phyloP scores from a whole-genome alignment of 805 yeast genomes.

The Citeromyces matritensis region DNA sequence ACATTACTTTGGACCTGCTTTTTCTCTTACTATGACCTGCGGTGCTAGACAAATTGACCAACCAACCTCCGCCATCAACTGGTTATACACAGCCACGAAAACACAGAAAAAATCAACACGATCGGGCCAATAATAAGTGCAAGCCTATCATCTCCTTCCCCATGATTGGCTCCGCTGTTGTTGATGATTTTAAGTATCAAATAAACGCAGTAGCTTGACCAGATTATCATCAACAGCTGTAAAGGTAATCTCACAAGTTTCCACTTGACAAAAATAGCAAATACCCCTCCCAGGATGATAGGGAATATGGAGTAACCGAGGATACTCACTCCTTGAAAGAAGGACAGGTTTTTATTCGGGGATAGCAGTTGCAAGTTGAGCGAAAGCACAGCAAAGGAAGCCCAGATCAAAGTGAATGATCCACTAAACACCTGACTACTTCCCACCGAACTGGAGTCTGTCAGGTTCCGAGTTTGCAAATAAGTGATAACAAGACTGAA shows the following conservation, averaged over 20 bases:
- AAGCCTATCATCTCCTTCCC: conserved; percentile 37
- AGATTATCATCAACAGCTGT: conserved; percentile 22
- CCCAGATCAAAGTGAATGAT: conserved; percentile 37
- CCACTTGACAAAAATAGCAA: conserved; percentile 26
- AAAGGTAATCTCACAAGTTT: conserved; percentile 23
- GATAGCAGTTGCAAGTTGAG: conserved; percentile 39
- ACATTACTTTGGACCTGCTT: too few species aligned
- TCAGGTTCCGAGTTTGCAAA: conserved; percentile 17
- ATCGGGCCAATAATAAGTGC: conserved; percentile 40
- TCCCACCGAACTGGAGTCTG: conserved; percentile 10
- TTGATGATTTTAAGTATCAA: conserved; percentile 31
- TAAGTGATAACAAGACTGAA: conserved; percentile 33
- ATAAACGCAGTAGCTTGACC: conserved; percentile 39
- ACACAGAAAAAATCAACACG: conserved; percentile 31
- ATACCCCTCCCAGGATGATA: conserved; percentile 28
- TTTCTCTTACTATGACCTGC: too few species aligned
- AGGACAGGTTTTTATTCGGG: conserved; percentile 29
- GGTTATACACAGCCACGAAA: conserved; percentile 40
- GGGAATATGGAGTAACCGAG: conserved; percentile 43
- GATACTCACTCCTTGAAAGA: conserved; percentile 40
- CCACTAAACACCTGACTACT: conserved; percentile 39
- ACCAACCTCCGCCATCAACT: conserved; percentile 11
- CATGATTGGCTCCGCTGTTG: conserved; percentile 19
- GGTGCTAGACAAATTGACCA: too few species aligned
- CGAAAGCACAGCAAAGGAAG: conserved; percentile 28